phyloP scores from a whole-genome alignment of 306 rosid species.

The Prunus campanulata region DNA sequence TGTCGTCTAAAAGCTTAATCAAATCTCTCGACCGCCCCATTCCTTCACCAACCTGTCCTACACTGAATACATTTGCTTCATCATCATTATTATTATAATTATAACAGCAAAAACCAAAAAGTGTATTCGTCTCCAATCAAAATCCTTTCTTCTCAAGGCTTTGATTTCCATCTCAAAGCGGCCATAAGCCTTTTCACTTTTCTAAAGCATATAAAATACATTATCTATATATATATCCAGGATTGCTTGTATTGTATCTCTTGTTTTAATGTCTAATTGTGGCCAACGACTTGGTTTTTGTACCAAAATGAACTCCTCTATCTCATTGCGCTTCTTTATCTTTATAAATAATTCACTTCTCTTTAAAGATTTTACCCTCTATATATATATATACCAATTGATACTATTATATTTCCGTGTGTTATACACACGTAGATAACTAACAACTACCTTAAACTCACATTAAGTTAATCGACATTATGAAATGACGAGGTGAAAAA shows the following conservation, averaged over 20 bases:
- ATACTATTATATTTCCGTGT: too few relatives aligned
- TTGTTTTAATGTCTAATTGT: conserved; percentile 15
- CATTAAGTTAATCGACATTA: too few relatives aligned
- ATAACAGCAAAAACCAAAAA: conserved; percentile 36
- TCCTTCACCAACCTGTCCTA: conserved; percentile 45
- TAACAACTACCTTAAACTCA: too few relatives aligned
- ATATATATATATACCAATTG: too few relatives aligned
- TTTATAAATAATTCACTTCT: too few relatives aligned
- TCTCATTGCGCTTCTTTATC: too few relatives aligned
- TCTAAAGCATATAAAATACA: background rate
- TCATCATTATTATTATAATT: conserved; percentile 13
- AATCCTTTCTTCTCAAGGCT: conserved; percentile 45
- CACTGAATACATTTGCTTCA: conserved; percentile 30
- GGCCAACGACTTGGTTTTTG: conserved; percentile 29
- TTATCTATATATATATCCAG: background rate
- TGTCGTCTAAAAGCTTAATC: conserved; percentile 19
- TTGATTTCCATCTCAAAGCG: conserved; percentile 34
- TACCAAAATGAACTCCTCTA: background rate
- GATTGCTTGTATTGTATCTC: background rate
- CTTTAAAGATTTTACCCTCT: too few relatives aligned
- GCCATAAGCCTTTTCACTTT: conserved; percentile 16
- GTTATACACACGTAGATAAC: too few relatives aligned
- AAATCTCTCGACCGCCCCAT: conserved; percentile 39
- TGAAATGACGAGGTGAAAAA: too few relatives aligned
- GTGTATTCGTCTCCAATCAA: conserved; percentile 40